These are phyloP conservation scores for Teunomyces kruisii DNA, from an alignment of 805 yeast genomes.

Conservation along the genomic window DNA sequence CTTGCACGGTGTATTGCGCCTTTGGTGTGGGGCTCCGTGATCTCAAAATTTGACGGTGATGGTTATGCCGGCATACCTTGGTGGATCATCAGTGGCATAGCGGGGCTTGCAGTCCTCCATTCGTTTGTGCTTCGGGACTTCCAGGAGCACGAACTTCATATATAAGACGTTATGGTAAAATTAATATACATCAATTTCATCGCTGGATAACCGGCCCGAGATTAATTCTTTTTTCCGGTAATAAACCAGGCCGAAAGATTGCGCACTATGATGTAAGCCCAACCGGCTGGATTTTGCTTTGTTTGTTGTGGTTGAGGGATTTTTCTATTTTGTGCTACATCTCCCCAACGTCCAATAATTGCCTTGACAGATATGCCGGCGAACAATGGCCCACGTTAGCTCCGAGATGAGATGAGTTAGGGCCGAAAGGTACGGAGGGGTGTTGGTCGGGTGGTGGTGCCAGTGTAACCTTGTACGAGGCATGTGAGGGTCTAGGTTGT, in stretches of 20 bases:
- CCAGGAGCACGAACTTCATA: not conserved
- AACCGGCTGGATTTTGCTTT: not conserved
- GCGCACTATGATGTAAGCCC: not conserved
- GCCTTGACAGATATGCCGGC: not conserved
- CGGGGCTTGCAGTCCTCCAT: not conserved
- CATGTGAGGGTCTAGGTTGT: not conserved
- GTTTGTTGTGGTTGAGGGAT: conserved; percentile 4
- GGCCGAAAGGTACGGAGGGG: too few species aligned
- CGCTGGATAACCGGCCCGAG: not conserved
- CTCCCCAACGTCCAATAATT: not conserved
- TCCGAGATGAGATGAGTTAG: not conserved
- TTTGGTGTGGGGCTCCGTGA: conserved; percentile 50
- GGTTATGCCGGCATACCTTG: not conserved
- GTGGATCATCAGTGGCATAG: conserved; percentile 1
- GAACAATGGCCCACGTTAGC: not conserved
- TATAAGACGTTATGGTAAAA: too few species aligned
- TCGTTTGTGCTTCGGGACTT: not conserved
- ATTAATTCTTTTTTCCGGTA: too few species aligned
- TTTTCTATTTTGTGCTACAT: conserved; percentile 1
- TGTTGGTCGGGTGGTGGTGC: too few species aligned
- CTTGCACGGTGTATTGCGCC: conserved; percentile 61
- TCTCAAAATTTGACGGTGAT: conserved; percentile 24
- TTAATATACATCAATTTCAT: too few species aligned
- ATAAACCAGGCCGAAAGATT: not conserved
- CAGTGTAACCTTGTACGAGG: too few species aligned